These are phyloP conservation scores for Botrytis galanthina DNA, from an alignment of 2,329 filamentous ascomycete species.

Conservation along the genomic window DNA sequence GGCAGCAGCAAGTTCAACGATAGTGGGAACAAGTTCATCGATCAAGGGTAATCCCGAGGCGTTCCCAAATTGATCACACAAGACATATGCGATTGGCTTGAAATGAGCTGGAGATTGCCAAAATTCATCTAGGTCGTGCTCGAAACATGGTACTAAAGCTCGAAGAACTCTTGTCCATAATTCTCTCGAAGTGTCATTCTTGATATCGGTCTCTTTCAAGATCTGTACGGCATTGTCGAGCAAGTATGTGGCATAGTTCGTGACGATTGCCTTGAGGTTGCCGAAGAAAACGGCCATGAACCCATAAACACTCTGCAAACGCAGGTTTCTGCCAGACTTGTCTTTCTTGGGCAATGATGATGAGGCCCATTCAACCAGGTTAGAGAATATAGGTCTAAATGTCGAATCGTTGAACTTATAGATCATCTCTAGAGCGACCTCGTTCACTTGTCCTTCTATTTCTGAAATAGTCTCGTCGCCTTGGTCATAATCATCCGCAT, in stretches of 20 bases:
- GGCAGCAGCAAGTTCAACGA: constrained; percentile 76
- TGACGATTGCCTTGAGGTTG: constrained; percentile 89
- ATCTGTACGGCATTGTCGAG: constrained; percentile 70
- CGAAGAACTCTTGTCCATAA: constrained; percentile 70
- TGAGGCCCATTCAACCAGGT: constrained; percentile 78
- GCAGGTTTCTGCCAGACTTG: constrained; percentile 53
- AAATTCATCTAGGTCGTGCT: constrained; percentile 91
- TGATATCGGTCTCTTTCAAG: constrained; percentile 48
- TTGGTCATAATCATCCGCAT: constrained; percentile 44
- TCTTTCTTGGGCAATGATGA: constrained; percentile 62
- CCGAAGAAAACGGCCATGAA: constrained; percentile 80
- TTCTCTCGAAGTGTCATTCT: constrained; percentile 50
- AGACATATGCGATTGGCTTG: constrained; percentile 62
- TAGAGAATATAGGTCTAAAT: constrained; percentile 87
- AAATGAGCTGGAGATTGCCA: constrained; percentile 94
- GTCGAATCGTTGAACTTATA: constrained; percentile 94
- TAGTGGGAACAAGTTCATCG: constrained; percentile 65
- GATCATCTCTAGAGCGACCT: constrained; percentile 81
- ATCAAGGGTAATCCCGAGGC: constrained; percentile 46
- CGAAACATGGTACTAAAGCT: constrained; percentile 73
- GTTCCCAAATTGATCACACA: constrained; percentile 64
- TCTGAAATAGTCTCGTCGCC: constrained; percentile 50
- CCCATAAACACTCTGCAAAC: constrained; percentile 74
- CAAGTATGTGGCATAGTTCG: constrained; percentile 83
- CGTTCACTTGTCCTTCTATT: constrained; percentile 65